Base-by-base conservation (phyloP, 1,139 yeast genomes). In the Debaryomycetaceae sp. region DNA sequence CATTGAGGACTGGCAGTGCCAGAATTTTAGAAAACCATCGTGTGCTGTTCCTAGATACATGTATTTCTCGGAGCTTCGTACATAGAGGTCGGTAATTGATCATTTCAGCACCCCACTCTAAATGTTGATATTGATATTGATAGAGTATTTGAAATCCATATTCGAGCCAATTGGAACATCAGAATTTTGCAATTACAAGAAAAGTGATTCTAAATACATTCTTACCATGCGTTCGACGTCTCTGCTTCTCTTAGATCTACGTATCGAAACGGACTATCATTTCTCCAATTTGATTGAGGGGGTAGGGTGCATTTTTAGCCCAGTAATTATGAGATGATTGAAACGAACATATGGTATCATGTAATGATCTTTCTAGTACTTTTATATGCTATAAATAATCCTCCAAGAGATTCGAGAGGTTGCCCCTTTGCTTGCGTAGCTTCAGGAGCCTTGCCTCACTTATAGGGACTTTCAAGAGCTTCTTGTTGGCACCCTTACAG, bases 401-500 rank as follows among this genome's bases (percentile, higher is more conserved):
- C 6, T 50, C 45, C 31, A 57, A 60, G 56, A 54, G 63, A 52
- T 45, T 56, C 24, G 60, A 56, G 38, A 61, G 58, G 52, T 65
- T 73, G 9, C 70, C 79, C 53, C 81, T 59, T 50, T 57, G 68
- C 40, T 52, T 59, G 46, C 44, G 49, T n/a, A 74, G 55, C 50
- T 72, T 72, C 42, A 54, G 58, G 17, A 62, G 48, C 36, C 76
- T 55, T 36, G 63, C 55, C 17, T 66, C 64, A 29, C 69, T 43
- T 33, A 63, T 53, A n/a, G 66, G 66, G 29, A 60, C 58, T 34
- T 62, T 65, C 36, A 75, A 43, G 31, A 80, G 51, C 37, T 72
- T 70, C 41, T 69, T 66, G 54, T 81, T 79, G 6, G 71, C 78
- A 20, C 75, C 70, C 33, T 75, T 69, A 52, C 95, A 86, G 4